These are phyloP conservation scores for Talaromyces verruculosus DNA, from an alignment of 2,329 filamentous ascomycete genomes.

Conservation along the genomic window DNA sequence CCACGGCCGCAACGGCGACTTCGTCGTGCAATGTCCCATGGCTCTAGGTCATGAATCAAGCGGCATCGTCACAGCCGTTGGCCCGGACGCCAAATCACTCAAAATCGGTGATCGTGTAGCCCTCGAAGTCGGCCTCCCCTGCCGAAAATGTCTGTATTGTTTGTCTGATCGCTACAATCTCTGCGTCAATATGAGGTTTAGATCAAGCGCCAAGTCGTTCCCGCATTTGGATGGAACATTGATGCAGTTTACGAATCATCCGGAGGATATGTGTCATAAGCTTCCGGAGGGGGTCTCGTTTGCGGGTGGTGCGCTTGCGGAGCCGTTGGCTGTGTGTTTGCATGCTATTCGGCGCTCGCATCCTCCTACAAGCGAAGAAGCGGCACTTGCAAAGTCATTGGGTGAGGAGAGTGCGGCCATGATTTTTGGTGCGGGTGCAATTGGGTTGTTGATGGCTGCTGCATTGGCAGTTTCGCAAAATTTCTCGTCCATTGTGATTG, in stretches of 20 bases:
- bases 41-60: conserved; percentile 77
- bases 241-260: conserved; percentile 62
- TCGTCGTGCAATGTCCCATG: conserved; percentile 77
- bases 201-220: conserved; percentile 60
- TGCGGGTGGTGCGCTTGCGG: conserved; percentile 59
- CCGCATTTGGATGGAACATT: conserved; percentile 65
- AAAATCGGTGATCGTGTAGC: conserved; percentile 78
- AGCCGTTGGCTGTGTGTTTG: conserved; percentile 61
- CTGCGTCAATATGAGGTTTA: conserved; percentile 59
- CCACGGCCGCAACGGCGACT: conserved; percentile 83
- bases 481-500: conserved; percentile 57
- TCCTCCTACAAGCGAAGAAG: conserved; percentile 42
- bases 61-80: conserved; percentile 72
- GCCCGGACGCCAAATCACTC: conserved; percentile 62
- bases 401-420: conserved; percentile 51
- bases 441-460: conserved; percentile 60
- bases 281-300: conserved; percentile 55
- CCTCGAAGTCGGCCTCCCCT: conserved; percentile 88
- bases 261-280: conserved; percentile 60
- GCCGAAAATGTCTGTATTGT: conserved; percentile 62
- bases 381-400: conserved; percentile 42
- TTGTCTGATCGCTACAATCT: conserved; percentile 61
- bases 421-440: conserved; percentile 62
- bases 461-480: conserved; percentile 57
- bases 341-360: conserved; percentile 59